Percentiles rank a stretch among this genome's conserved stretches.
Conservation (phyloP, 768 basidiomycete species). For the Lactifluus volemus region DNA sequence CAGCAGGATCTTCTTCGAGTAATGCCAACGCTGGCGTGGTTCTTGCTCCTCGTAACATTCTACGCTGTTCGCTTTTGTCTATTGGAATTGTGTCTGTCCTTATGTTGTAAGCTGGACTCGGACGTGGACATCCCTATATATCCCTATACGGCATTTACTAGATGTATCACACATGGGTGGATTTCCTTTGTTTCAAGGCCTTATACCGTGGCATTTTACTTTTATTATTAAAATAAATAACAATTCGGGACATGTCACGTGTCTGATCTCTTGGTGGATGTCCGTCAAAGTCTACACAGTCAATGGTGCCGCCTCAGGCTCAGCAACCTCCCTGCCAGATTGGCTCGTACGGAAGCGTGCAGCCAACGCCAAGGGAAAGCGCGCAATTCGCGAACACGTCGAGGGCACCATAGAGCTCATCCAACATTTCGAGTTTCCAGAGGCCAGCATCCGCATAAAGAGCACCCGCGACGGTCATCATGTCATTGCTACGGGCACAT, state of each 20-base stretch:
- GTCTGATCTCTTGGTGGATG: background rate
- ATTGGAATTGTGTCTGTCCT: background rate
- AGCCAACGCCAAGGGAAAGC: conserved; percentile 55
- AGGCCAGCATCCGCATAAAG: conserved; percentile 87
- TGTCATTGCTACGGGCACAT: conserved; percentile 90
- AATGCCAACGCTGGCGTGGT: conserved; percentile 7
- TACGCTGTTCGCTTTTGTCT: background rate
- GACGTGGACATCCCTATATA: too few relatives aligned
- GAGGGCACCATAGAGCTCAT: conserved; percentile 86
- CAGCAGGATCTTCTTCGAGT: background rate
- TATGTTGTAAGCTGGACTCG: background rate
- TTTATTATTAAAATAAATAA: too few relatives aligned
- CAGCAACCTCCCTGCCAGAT: conserved; percentile 87
- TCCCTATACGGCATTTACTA: too few relatives aligned
- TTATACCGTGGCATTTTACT: too few relatives aligned
- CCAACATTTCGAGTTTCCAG: conserved; percentile 95
- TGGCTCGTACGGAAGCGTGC: conserved; percentile 78
- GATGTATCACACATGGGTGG: too few relatives aligned
- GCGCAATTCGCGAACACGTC: conserved; percentile 55
- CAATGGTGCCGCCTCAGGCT: conserved; percentile 82
- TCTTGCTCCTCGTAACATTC: background rate
- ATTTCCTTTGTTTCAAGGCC: too few relatives aligned
- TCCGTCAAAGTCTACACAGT: conserved; percentile 88
- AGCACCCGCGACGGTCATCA: conserved; percentile 89
- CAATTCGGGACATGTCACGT: background rate